Conservation (phyloP, 345 rosid genomes). For the Camelina laxa region DNA sequence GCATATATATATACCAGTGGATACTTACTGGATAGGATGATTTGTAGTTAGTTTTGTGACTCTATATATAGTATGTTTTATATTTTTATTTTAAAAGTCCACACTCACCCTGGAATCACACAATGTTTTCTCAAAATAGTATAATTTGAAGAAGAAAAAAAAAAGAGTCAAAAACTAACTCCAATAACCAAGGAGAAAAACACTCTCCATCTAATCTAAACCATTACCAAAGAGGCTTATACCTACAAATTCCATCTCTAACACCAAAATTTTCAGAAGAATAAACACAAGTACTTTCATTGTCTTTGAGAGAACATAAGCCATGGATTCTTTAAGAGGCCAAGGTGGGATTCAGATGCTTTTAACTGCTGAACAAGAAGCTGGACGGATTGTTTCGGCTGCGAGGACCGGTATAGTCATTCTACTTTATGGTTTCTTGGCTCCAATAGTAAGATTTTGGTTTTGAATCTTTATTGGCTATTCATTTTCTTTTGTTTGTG, state of each 20-base stretch:
- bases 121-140: neutral
- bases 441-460: neutral
- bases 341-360: constrained; percentile 51
- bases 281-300: constrained; percentile 30
- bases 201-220: constrained; percentile 25
- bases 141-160: constrained; percentile 1
- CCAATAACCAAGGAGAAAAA: constrained; percentile 44
- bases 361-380: constrained; percentile 51
- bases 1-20: neutral
- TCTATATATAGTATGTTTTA: neutral
- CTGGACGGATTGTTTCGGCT: constrained; percentile 41
- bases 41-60: neutral
- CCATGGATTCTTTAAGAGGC: constrained; percentile 47
- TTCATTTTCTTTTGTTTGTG: neutral
- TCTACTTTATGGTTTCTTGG: constrained; percentile 13
- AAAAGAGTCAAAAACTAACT: constrained; percentile 42
- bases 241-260: constrained; percentile 30
- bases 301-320: constrained; percentile 24
- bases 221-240: constrained; percentile 20
- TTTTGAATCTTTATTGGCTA: constrained; percentile 7
- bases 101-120: neutral
- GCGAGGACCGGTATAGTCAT: constrained; percentile 41
- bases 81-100: neutral
- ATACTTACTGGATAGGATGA: too few species aligned
- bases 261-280: constrained; percentile 16